Percentiles rank a stretch among this genome's conserved stretches.
Conservation (phyloP, 108 stramenopile species). For the Aurantiochytrium sp. region DNA sequence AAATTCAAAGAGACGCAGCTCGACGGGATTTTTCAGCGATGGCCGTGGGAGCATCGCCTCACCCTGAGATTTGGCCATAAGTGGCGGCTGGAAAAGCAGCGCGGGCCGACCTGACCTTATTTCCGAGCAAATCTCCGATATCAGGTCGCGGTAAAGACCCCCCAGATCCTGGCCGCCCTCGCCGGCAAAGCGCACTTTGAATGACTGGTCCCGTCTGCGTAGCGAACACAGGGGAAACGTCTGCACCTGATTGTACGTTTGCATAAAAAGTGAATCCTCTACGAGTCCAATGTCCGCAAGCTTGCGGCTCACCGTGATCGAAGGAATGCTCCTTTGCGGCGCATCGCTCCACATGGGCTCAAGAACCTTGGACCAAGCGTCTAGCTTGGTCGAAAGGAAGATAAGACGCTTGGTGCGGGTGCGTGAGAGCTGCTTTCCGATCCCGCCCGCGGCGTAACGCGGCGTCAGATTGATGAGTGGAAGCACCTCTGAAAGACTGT, state of each 20-base stretch:
- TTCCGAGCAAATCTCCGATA: slow-evolving; percentile 2
- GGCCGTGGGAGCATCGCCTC: not conserved
- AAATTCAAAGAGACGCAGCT: slow-evolving; percentile 10
- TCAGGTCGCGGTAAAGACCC: not conserved
- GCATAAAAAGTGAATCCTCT: not conserved
- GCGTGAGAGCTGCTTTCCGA: not conserved
- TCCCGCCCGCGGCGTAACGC: not conserved
- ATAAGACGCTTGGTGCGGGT: not conserved
- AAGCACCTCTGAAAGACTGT: slow-evolving; percentile 1
- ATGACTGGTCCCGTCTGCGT: not conserved
- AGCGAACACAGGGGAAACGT: not conserved
- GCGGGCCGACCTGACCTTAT: not conserved
- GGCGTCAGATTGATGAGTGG: slow-evolving; percentile 7
- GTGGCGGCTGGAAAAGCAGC: not conserved
- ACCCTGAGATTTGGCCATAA: not conserved
- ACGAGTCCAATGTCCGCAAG: not conserved
- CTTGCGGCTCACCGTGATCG: not conserved
- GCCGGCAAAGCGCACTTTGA: not conserved
- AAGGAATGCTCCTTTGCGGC: not conserved
- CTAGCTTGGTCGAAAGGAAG: not conserved
- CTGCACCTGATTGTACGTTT: not conserved
- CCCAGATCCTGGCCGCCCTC: not conserved
- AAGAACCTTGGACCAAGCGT: not conserved
- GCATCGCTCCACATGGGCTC: slow-evolving; percentile 4
- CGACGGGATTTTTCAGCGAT: not conserved